Base-by-base conservation (phyloP, 2,329 filamentous ascomycete species). In the Pestalotiopsis sp. region DNA sequence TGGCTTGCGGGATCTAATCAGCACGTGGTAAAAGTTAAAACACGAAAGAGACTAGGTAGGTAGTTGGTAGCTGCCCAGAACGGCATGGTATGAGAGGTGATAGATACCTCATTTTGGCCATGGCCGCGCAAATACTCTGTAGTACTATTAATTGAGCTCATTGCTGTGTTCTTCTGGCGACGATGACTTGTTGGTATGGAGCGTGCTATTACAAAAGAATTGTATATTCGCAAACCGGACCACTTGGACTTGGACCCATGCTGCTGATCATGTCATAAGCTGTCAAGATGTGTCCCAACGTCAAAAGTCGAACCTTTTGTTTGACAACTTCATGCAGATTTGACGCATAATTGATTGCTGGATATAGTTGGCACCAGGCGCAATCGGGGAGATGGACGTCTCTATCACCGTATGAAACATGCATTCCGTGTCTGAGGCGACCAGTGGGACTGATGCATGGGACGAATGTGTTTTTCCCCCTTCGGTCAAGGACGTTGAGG, bases 1-100 rank as follows among this genome's bases (percentile, higher is more conserved):
- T 27, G 38, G 36, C 61, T 52, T 45, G 41, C 61, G 41, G 41
- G 61, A 64, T 64, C 41, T 52, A 52, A n/a, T 38, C 38, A 64
- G 61, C 61, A 64, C 61, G 61, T 64, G 61, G 61, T 45, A 64
- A 38, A 36, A 61, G 61, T 36, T 45, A 64, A 38, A 36, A 23
- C 59, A 49, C 41, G 31, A 64, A 17, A 49, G 25, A 38, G 27
- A 45, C 61, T 49, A 49, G 61, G 9, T n/a, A 49, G 11, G 17
- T 20, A 61, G 58, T 6, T 13, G 17, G 17, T 61, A 36, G 17
- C 27, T 61, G 27, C 59, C 31, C 5, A 27, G 36, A 61, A 17
- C 17, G 59, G 59, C 14, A 36, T 61, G 36, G 31, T 61, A 20
- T 7, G 45, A n/a, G 17, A n/a, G 17, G 20, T 52, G 45, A 52